These are phyloP conservation scores for Sugiyamaella neomexicana DNA, from an alignment of 1,139 yeast species.

Conservation along the genomic window DNA sequence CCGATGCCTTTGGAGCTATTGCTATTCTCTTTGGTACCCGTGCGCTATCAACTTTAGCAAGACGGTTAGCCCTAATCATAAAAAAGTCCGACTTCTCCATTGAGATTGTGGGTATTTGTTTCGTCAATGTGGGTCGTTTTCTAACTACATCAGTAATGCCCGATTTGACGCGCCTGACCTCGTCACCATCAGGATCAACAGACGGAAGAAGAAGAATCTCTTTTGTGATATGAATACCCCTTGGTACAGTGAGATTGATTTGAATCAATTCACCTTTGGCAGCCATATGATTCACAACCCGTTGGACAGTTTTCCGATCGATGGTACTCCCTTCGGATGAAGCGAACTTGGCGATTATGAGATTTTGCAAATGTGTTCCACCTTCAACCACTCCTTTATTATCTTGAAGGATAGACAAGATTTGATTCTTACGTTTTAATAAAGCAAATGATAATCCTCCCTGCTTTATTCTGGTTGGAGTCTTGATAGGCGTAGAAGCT, in stretches of 20 bases:
- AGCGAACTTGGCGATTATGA: constrained; percentile 30
- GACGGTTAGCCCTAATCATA: constrained; percentile 7
- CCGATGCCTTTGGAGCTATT: not conserved
- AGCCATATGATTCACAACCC: constrained; percentile 18
- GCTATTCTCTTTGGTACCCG: not conserved
- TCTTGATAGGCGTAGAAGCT: not conserved
- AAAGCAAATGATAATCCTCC: constrained; percentile 37
- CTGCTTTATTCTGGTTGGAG: not conserved
- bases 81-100: constrained; percentile 19
- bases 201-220: constrained; percentile 27
- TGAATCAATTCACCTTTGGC: constrained; percentile 31
- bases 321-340: constrained; percentile 31
- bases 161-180: constrained; percentile 30
- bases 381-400: constrained; percentile 40
- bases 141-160: constrained; percentile 18
- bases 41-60: constrained; percentile 4
- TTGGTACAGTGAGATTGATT: constrained; percentile 27
- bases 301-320: constrained; percentile 40
- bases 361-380: constrained; percentile 31
- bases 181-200: constrained; percentile 27
- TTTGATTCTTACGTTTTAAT: constrained; percentile 37
- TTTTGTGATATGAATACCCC: constrained; percentile 22
- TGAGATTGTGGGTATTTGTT: not conserved
- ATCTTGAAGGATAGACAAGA: constrained; percentile 37
- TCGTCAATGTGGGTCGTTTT: not conserved